Percentiles rank a stretch among this genome's conserved stretches.
Evolutionary conservation across 257 asterid genomes (phyloP).

Genomic region (Fraxinus cuspidata): DNA sequence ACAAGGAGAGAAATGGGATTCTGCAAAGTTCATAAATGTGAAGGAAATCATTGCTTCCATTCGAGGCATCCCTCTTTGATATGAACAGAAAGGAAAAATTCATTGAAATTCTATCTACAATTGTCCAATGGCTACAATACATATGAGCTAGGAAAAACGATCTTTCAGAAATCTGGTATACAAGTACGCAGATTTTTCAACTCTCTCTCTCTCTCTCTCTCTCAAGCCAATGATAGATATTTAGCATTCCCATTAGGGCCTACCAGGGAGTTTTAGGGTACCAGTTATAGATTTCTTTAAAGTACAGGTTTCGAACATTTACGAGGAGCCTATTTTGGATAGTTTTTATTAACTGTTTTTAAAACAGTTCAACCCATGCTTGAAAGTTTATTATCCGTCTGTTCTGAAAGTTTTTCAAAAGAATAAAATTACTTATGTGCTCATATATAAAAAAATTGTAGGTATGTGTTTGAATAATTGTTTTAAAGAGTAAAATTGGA

Average conservation of each 20-base stretch:
- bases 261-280: too few species aligned
- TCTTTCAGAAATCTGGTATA: neutral
- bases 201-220: neutral
- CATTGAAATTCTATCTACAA: neutral
- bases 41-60: neutral
- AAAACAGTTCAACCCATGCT: too few species aligned
- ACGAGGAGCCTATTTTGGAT: too few species aligned
- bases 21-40: neutral
- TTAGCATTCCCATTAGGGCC: neutral
- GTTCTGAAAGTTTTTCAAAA: too few species aligned
- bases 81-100: neutral
- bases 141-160: neutral
- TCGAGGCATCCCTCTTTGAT: neutral
- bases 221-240: neutral
- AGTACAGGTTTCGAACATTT: too few species aligned
- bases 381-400: too few species aligned
- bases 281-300: too few species aligned
- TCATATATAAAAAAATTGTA: too few species aligned
- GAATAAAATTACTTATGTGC: too few species aligned
- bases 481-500: too few species aligned
- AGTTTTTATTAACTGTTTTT: too few species aligned
- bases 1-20: neutral
- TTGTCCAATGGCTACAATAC: neutral
- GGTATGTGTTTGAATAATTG: too few species aligned
- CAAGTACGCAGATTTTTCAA: neutral